phyloP scores from a whole-genome alignment of 1,284 basidiomycete genomes.

The Cronartium quercuum region DNA sequence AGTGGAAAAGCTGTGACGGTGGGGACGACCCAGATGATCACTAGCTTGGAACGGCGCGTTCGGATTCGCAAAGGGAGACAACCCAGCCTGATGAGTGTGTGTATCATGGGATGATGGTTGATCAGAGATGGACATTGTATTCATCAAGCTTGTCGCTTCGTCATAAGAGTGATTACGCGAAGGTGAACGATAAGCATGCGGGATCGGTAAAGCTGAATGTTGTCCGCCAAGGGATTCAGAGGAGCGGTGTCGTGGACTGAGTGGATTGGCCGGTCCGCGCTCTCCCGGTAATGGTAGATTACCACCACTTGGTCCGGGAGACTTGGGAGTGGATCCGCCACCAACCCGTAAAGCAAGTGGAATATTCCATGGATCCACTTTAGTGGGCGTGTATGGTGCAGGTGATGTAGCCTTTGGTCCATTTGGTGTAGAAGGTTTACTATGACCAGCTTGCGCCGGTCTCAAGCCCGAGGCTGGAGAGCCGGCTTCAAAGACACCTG shows the following conservation, averaged over 20 bases:
- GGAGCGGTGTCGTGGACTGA: conserved; percentile 19
- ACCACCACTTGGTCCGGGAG: background rate
- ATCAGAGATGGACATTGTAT: conserved; percentile 16
- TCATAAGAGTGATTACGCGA: conserved; percentile 32
- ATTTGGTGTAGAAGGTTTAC: background rate
- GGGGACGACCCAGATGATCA: background rate
- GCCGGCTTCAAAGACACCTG: conserved; percentile 29
- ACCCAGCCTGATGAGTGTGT: conserved; percentile 2
- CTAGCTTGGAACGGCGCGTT: conserved; percentile 4
- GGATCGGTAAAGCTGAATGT: conserved; percentile 5
- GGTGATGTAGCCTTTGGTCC: conserved; percentile 6
- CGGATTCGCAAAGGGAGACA: background rate
- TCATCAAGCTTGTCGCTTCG: background rate
- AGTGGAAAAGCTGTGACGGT: conserved; percentile 33
- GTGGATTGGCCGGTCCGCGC: background rate
- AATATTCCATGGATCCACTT: conserved; percentile 1
- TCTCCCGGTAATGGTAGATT: conserved; percentile 26
- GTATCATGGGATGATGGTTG: conserved; percentile 8
- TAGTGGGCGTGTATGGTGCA: background rate
- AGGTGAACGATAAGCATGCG: conserved; percentile 5
- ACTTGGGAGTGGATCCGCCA: background rate
- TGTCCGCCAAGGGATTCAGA: conserved; percentile 14
- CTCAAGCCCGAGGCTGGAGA: conserved; percentile 22
- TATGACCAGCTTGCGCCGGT: background rate
- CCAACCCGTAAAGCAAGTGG: conserved; percentile 4